A percentile compares a stretch with the other conserved stretches of the same genome.
Evolutionary conservation across 2,329 filamentous ascomycete species (phyloP).

Genomic region (Dactylellina haptotyla): DNA sequence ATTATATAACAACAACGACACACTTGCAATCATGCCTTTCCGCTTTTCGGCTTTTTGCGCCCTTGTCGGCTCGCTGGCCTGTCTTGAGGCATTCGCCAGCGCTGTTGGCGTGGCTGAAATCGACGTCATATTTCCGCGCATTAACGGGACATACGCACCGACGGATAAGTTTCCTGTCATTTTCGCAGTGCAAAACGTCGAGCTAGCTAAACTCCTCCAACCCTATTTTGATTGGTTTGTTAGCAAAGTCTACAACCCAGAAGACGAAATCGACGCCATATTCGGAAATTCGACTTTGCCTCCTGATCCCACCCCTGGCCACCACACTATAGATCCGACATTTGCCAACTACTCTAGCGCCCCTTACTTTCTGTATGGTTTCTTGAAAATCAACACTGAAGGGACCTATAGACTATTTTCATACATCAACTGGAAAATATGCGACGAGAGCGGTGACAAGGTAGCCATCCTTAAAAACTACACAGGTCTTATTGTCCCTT

Average conservation of each 20-base stretch:
- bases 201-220: neutral
- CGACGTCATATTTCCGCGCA: conserved; percentile 59
- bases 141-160: conserved; percentile 59
- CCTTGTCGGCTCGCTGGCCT: conserved; percentile 1
- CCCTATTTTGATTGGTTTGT: neutral
- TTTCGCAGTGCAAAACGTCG: conserved; percentile 58
- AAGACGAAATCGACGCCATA: neutral
- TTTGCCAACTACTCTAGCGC: conserved; percentile 22
- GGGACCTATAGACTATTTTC: conserved; percentile 30
- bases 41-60: neutral
- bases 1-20: neutral
- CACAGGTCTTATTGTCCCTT: conserved; percentile 29
- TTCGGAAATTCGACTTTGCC: conserved; percentile 22
- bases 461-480: conserved; percentile 25
- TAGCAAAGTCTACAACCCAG: conserved; percentile 19
- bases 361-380: conserved; percentile 44
- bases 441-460: conserved; percentile 37
- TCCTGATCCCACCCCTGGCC: conserved; percentile 17
- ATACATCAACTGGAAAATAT: conserved; percentile 16
- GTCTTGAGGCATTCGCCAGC: conserved; percentile 2
- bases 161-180: conserved; percentile 58
- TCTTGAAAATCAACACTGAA: conserved; percentile 34
- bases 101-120: conserved; percentile 53
- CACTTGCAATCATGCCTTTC: neutral
- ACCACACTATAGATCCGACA: conserved; percentile 31